Evolutionary conservation across 129 eudicot genomes (phyloP).

Genomic region (Cynara cardunculus): DNA sequence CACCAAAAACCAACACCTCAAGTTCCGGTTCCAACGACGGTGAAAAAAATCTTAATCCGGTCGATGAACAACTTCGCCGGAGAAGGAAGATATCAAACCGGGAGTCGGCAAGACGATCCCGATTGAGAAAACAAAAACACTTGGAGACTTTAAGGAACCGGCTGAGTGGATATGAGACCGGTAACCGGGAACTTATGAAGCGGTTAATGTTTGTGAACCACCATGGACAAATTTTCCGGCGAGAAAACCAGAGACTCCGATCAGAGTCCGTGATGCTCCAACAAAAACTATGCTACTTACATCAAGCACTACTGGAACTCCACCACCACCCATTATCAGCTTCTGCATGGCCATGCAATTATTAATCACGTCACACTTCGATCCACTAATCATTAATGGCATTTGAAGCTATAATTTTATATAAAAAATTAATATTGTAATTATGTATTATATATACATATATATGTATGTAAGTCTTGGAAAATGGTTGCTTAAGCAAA

Average conservation of each 20-base stretch:
- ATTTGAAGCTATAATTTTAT: background rate
- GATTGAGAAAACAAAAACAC: constrained; percentile 78
- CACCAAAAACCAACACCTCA: constrained; percentile 1
- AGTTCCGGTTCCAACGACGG: constrained; percentile 20
- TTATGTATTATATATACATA: background rate
- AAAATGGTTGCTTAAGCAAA: background rate
- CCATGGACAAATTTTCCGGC: constrained; percentile 36
- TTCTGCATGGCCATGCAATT: constrained; percentile 62
- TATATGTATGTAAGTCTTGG: background rate
- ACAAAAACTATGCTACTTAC: constrained; percentile 41
- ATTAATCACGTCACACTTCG: constrained; percentile 12
- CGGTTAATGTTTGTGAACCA: constrained; percentile 41
- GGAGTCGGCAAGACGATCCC: constrained; percentile 75
- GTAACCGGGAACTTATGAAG: constrained; percentile 59
- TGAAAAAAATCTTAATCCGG: background rate
- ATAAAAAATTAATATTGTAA: background rate
- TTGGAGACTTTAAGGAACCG: constrained; percentile 60
- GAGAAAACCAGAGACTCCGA: constrained; percentile 56
- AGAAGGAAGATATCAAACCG: constrained; percentile 78
- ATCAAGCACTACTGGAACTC: constrained; percentile 42
- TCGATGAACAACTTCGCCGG: constrained; percentile 47
- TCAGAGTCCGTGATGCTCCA: constrained; percentile 46
- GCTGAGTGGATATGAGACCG: constrained; percentile 30
- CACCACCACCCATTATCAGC: constrained; percentile 29
- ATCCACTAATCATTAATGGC: constrained; percentile 28